Base-by-base conservation (phyloP, 2,329 filamentous ascomycete species). In the Tolypocladium ovalisporum region DNA sequence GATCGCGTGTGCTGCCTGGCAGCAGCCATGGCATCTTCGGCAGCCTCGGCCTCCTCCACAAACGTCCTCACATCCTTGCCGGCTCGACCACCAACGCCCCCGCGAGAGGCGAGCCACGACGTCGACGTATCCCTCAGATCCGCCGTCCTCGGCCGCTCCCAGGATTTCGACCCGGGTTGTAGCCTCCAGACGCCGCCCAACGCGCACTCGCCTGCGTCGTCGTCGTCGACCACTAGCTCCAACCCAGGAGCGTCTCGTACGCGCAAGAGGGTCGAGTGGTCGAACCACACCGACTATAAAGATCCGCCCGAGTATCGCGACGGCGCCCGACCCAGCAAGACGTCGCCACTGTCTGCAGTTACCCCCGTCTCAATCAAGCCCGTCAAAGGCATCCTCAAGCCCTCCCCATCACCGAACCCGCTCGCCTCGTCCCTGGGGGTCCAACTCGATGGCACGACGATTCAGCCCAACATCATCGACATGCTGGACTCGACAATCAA, bases 401-500 rank as follows among this genome's bases (percentile, higher is more conserved):
- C 84, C 27, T 81, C 79, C 2, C 71, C 78, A 56, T 78, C 70
- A 67, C 74, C 71, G 9, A 79, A 78, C 56, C 73, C 74, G 2
- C 71, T 78, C 60, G 72, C 74, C 64, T 70, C 71, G 12, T 67
- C 69, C 32, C 61, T 71, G 3, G 71, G 72, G 69, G 60, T 72
- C 72, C 58, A 78, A 75, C 62, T 78, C 74, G 64, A 71, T 64
- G 67, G 67, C 32, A 59, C 65, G 42, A 62, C 67, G 61, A 73
- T 60, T 57, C 68, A 63, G 70, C 76, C 80, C 51, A 86, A 82
- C 42, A 85, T 96, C 58, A 80, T 82, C 62, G 84, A 84, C 64
- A 94, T 97, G 86, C 75, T 97, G 62, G 89, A 96, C 64, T 95
- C 90, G 0, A 84, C 90, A 6, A 81, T 90, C 39, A 86, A 89